Percentiles rank a stretch among this genome's conserved stretches.
Conservation (phyloP, 352 stramenopile genomes). For the Globisporangium lucens region DNA sequence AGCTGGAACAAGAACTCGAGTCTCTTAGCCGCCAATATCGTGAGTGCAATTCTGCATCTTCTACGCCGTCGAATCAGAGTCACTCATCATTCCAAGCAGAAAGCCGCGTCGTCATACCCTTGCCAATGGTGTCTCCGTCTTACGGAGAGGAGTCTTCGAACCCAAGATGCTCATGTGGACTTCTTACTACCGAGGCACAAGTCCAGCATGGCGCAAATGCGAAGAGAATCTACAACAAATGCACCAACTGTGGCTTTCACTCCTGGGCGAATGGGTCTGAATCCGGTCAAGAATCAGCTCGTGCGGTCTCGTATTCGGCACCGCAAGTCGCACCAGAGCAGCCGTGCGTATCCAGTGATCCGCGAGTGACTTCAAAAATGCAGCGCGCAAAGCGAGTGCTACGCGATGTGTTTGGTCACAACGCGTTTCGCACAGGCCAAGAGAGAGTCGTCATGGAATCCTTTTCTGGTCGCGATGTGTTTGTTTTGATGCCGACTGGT, state of each 20-base stretch:
- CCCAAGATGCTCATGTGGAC: conserved; percentile 58
- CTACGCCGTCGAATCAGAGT: conserved; percentile 19
- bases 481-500: conserved; percentile 99
- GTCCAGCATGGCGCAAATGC: conserved; percentile 74
- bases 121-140: conserved; percentile 7
- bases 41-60: conserved; percentile 39
- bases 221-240: conserved; percentile 65
- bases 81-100: conserved; percentile 15
- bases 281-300: conserved; percentile 12
- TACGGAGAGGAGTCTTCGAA: conserved; percentile 17
- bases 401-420: conserved; percentile 94
- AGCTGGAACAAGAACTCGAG: conserved; percentile 63
- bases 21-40: conserved; percentile 55
- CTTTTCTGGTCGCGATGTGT: conserved; percentile 93
- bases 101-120: conserved; percentile 1
- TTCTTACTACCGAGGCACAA: conserved; percentile 45
- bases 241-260: conserved; percentile 70
- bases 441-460: conserved; percentile 92
- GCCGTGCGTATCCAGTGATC: conserved; percentile 44
- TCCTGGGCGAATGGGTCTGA: conserved; percentile 53
- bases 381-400: conserved; percentile 65
- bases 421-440: conserved; percentile 94
- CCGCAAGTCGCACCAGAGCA: conserved; percentile 17
- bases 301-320: conserved; percentile 14
- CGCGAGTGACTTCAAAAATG: conserved; percentile 63